phyloP scores from a whole-genome alignment of 768 basidiomycete species.

The Leccinum uliginosum region DNA sequence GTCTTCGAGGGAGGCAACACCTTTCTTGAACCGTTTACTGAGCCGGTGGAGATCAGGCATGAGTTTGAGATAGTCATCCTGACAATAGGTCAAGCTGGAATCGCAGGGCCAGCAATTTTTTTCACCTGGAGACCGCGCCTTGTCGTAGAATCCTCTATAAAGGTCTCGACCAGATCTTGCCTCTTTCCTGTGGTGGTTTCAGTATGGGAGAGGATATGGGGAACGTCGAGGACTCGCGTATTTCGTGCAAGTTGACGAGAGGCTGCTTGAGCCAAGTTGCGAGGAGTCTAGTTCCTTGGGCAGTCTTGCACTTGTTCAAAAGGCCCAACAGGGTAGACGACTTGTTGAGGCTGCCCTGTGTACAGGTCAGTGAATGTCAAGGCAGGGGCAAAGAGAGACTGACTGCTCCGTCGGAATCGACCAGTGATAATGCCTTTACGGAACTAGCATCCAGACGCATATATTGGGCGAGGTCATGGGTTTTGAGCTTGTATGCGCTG shows the following conservation, averaged over 20 bases:
- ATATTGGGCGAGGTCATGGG: constrained; percentile 89
- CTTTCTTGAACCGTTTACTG: constrained; percentile 86
- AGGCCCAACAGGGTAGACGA: constrained; percentile 87
- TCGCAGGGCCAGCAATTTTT: not conserved
- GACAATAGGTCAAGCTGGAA: constrained; percentile 1
- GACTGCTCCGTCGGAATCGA: constrained; percentile 55
- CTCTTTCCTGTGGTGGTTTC: constrained; percentile 55
- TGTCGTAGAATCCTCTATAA: constrained; percentile 72
- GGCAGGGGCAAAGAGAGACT: constrained; percentile 2
- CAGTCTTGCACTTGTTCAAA: constrained; percentile 93
- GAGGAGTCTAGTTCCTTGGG: constrained; percentile 85
- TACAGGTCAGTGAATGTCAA: not conserved
- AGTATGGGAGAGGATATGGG: not conserved
- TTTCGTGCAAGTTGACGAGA: constrained; percentile 88
- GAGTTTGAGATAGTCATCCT: constrained; percentile 84
- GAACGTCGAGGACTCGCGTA: constrained; percentile 49
- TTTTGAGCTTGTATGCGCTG: constrained; percentile 72
- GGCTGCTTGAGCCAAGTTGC: constrained; percentile 96
- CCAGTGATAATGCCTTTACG: constrained; percentile 80
- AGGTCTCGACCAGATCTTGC: constrained; percentile 82
- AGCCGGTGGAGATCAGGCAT: constrained; percentile 95
- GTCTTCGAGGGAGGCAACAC: constrained; percentile 83
- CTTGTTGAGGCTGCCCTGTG: constrained; percentile 58
- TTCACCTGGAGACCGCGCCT: constrained; percentile 72
- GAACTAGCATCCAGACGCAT: constrained; percentile 98